Evolutionary conservation across 768 basidiomycete species (phyloP).

Genomic region (Sistotremastrum suecicum): DNA sequence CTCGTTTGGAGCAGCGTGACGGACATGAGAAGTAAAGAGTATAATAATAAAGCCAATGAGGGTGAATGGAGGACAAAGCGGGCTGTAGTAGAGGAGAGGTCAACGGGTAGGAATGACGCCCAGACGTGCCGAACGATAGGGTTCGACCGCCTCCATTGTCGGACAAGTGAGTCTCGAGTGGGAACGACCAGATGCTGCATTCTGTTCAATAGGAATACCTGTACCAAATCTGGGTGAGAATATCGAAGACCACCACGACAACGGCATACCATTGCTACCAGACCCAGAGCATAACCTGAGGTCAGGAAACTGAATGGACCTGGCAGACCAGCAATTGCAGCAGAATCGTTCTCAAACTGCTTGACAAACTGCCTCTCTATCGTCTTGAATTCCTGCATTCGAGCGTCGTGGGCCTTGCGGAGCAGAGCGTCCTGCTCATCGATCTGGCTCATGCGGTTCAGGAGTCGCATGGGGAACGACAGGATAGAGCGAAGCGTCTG

Average conservation of each 20-base stretch:
- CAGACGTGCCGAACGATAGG: conserved; percentile 14
- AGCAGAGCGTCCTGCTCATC: conserved; percentile 12
- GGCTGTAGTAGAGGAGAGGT: conserved; percentile 44
- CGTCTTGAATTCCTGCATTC: conserved; percentile 1
- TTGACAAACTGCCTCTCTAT: conserved; percentile 1
- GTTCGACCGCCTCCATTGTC: conserved; percentile 10
- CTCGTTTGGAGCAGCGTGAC: conserved; percentile 46
- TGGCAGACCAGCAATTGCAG: conserved; percentile 21
- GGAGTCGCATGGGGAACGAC: conserved; percentile 24
- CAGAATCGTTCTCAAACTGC: conserved; percentile 6
- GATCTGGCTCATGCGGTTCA: conserved; percentile 25
- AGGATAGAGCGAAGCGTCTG: conserved; percentile 17
- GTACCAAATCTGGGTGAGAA: not conserved
- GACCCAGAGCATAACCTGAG: conserved; percentile 55
- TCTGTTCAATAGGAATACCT: conserved; percentile 60
- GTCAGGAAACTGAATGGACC: conserved; percentile 63
- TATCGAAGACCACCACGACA: not conserved
- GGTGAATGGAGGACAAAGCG: conserved; percentile 48
- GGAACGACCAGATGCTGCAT: conserved; percentile 71
- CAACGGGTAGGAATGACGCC: conserved; percentile 41
- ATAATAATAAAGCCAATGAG: conserved; percentile 45
- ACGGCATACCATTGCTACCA: conserved; percentile 46
- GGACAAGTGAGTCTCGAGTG: conserved; percentile 25
- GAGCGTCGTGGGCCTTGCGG: not conserved
- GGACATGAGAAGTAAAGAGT: conserved; percentile 42